These are phyloP conservation scores for Acephala macrosclerotiorum DNA, from an alignment of 2,329 filamentous ascomycete genomes.

Conservation along the genomic window DNA sequence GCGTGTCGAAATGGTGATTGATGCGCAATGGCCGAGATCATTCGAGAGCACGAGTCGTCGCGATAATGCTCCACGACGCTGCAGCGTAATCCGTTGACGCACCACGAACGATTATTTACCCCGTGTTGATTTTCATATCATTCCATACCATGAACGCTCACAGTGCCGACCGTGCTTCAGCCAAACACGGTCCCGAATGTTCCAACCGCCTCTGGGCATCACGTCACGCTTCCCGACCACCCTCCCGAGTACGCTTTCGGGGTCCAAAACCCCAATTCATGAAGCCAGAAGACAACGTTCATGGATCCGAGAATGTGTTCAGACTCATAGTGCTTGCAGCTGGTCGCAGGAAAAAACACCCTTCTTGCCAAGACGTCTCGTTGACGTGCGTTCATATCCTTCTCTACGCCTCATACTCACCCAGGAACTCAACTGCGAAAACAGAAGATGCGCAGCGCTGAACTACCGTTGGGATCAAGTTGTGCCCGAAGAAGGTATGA, in stretches of 20 bases:
- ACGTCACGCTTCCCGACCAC: not conserved
- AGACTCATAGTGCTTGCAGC: not conserved
- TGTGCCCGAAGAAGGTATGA: not conserved
- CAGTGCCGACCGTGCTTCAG: too few relatives aligned
- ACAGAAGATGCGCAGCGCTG: not conserved
- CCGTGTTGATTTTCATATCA: too few relatives aligned
- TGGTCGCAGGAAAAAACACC: not conserved
- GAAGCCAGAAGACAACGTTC: not conserved
- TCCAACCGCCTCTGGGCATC: not conserved
- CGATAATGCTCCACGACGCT: too few relatives aligned
- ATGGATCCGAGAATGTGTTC: not conserved
- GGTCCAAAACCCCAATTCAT: not conserved
- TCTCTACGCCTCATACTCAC: not conserved
- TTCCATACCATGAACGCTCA: too few relatives aligned
- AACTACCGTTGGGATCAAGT: not conserved
- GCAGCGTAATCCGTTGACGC: too few relatives aligned
- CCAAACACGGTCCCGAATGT: too few relatives aligned
- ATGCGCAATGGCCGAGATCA: too few relatives aligned
- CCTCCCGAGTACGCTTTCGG: not conserved
- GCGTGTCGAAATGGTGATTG: too few relatives aligned
- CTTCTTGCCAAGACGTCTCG: not conserved
- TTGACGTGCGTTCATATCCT: not conserved
- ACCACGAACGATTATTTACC: too few relatives aligned
- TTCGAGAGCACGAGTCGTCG: too few relatives aligned
- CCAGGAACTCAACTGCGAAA: not conserved